These are phyloP conservation scores for Boletus sp. DNA, from an alignment of 768 basidiomycete species.

Conservation along the genomic window DNA sequence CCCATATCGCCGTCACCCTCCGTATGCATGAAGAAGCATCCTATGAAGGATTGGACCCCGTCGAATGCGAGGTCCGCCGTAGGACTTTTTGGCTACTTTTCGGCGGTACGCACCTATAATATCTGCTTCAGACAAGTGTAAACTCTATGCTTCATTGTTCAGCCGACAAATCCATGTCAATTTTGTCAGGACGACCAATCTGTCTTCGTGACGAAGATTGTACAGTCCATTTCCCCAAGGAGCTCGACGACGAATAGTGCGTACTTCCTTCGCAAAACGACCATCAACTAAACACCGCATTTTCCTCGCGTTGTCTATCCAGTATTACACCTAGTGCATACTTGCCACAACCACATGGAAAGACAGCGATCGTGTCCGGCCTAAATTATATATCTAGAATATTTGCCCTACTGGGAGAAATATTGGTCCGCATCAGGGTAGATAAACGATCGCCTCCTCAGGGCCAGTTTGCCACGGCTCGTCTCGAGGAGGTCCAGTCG, in stretches of 20 bases:
- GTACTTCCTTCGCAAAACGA: constrained; percentile 36
- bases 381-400: constrained; percentile 86
- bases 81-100: constrained; percentile 89
- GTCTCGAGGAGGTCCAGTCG: constrained; percentile 81
- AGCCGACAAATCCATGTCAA: constrained; percentile 91
- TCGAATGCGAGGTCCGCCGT: constrained; percentile 85
- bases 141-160: constrained; percentile 1
- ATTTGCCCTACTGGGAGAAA: constrained; percentile 83
- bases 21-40: constrained; percentile 86
- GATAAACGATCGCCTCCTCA: constrained; percentile 85
- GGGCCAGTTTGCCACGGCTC: constrained; percentile 81
- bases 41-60: constrained; percentile 79
- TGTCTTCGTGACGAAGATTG: constrained; percentile 89
- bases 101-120: constrained; percentile 54
- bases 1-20: constrained; percentile 77
- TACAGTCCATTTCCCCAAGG: constrained; percentile 83
- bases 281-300: constrained; percentile 25
- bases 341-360: constrained; percentile 83
- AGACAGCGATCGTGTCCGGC: constrained; percentile 81
- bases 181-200: constrained; percentile 80
- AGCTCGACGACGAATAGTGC: constrained; percentile 88
- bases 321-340: constrained; percentile 86
- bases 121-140: neutral
- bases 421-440: constrained; percentile 80
- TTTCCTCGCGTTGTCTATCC: constrained; percentile 12